Evolutionary conservation across 345 rosid species (phyloP).

Genomic region (Raphanus raphanistrum): DNA sequence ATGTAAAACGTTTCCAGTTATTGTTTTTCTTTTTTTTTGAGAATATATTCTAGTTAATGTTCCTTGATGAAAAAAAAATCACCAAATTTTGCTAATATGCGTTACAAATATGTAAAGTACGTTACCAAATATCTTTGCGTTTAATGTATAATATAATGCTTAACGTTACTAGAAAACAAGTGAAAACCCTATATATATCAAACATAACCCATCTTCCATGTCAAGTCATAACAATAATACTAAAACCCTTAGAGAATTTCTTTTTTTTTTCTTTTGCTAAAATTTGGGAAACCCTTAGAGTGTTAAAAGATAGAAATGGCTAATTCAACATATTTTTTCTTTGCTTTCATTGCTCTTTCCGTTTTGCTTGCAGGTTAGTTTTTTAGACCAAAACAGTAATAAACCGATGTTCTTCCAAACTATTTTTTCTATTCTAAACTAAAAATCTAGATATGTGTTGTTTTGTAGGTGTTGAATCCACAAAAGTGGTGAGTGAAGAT

Average conservation of each 20-base stretch:
- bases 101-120: neutral
- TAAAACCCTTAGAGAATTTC: too few relatives aligned
- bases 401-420: neutral
- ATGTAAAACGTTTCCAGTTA: too few relatives aligned
- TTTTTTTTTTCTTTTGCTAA: too few relatives aligned
- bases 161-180: neutral
- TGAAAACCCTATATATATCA: neutral
- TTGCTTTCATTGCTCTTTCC: neutral
- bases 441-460: neutral
- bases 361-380: neutral
- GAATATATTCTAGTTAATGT: too few relatives aligned
- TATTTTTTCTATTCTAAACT: neutral
- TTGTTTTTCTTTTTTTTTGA: too few relatives aligned
- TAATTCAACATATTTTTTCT: neutral
- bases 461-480: too few relatives aligned
- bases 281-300: neutral
- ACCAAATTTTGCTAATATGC: neutral
- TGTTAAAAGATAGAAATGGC: neutral
- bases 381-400: neutral
- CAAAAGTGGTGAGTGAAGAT: too few relatives aligned
- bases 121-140: neutral
- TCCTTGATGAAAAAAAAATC: neutral
- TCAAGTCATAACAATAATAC: neutral
- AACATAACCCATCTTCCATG: neutral
- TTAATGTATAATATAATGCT: neutral